Base-by-base conservation (phyloP, 805 yeast genomes). In the Scheffersomyces stipitis region DNA sequence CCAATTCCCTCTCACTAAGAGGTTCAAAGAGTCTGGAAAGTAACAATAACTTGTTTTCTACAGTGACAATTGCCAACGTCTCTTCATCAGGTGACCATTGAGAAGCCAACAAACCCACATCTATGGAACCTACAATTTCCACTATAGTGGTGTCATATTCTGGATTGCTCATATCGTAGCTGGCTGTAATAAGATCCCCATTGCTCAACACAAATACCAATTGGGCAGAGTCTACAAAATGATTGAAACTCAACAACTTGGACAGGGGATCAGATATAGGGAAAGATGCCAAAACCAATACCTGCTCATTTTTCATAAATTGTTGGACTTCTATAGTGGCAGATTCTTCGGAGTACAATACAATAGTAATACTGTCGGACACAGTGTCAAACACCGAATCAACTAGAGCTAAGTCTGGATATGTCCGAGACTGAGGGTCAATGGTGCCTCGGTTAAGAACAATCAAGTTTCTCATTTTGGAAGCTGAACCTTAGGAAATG, bases 81-180 rank as follows among this genome's bases (percentile, higher is more conserved):
- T 93, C 98, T 51, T 90, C 96, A 56, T 93, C 97, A 4, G 83
- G 83, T 9, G 96, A 82, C 98, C 98, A 93, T 15, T 63, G 50
- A 0, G 96, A 90, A 13, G 86, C 80, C 30, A 60, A 51, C 12
- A 91, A 64, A 0, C 90, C 91, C 23, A 73, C 75, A 51, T 89
- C 96, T 18, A 91, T 80, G 15, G 87, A 75, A 0, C 97, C 98
- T 7, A 84, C 90, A 31, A 89, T 82, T 48, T 83, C 89, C 15
- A 76, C 71, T 4, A 82, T 71, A 1, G 88, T 74, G 13, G 74
- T 62, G 26, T 77, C 76, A 10, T 75, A 73, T 42, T 75, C 77
- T 5, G 69, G 67, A 1, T 49, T 43, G 8, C 52, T 57, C 0
- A 70, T 52, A 46, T 81, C 86, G 54, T 83, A 82, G 15, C 78